Evolutionary conservation across 495 filamentous ascomycete species (phyloP).

Genomic region (Talaromyces thailandensis): DNA sequence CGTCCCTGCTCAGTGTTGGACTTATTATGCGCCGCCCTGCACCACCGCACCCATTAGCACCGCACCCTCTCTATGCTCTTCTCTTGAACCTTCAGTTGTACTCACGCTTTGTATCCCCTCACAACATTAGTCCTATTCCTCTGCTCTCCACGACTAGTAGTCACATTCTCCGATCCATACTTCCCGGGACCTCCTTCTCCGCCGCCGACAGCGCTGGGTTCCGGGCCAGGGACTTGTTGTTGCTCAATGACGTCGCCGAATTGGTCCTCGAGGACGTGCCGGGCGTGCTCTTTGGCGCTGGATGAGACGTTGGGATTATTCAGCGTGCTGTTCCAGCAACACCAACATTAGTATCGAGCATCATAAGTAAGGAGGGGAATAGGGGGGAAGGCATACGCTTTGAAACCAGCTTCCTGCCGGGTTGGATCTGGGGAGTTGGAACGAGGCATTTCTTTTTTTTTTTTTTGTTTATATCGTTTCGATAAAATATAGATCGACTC

Average conservation of each 20-base stretch:
- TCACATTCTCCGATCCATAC: constrained; percentile 1
- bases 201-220: too few species aligned
- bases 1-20: constrained; percentile 3
- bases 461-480: not conserved
- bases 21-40: constrained; percentile 6
- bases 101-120: constrained; percentile 14
- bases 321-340: not conserved
- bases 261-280: constrained; percentile 8
- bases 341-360: not conserved
- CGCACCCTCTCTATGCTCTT: not conserved
- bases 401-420: constrained; percentile 14
- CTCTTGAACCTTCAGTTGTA: not conserved
- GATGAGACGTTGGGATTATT: constrained; percentile 4
- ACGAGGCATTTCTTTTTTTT: constrained; percentile 1
- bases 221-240: not conserved
- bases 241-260: not conserved
- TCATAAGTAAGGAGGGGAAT: not conserved
- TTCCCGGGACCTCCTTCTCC: too few species aligned
- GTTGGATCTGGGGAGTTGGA: constrained; percentile 1
- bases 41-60: not conserved
- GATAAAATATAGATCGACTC: not conserved
- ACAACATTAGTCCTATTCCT: constrained; percentile 10
- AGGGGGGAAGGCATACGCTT: constrained; percentile 11
- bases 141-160: constrained; percentile 5
- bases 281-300: constrained; percentile 5